Base-by-base conservation (phyloP, 768 basidiomycete genomes). In the Crucibulum laeve region DNA sequence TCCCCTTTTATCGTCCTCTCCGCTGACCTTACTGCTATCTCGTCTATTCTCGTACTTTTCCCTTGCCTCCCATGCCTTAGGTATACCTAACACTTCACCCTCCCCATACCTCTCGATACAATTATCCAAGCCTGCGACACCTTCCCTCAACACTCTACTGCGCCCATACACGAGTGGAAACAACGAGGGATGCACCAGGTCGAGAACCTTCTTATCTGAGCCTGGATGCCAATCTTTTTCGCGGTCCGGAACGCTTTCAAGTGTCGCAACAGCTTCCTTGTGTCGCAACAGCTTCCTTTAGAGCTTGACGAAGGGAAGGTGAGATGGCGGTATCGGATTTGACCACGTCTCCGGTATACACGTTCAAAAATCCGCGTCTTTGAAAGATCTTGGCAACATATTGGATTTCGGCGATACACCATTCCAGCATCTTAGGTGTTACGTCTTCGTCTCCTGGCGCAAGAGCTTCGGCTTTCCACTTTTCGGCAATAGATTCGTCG, bases 201-300 rank as follows among this genome's bases (percentile, higher is more conserved):
- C 67, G 14, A 72, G 63, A 0, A 71, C 70, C 33, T 62, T 63
- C 3, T 53, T 45, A 44, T 70, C 55, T 1, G 65, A 63, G 5
- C 60, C 55, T 4, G 68, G 70, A 48, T 71, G 69, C 70, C 70
- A 72, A 47, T 72, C 70, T 18, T 61, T 60, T 46, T 59, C 21
- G 0, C 54, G 52, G 3, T 59, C 62, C 0, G 62, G 58, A 3
- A 64, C 54, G 38, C 62, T 46, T 43, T 70, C 65, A 13, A 71
- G 61, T n/a, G 47, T 17, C 4, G 32, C 24, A 10, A 50, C n/a
- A n/a, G n/a, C n/a, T n/a, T n/a, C n/a, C n/a, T n/a, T n/a, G n/a
- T n/a, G n/a, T n/a, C n/a, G n/a, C n/a, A n/a, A n/a, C 47, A 10
- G 43, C 56, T 7, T 40, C 26, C 8, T 51, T 43, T 7, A 64